These are phyloP conservation scores for Acanthamoeba pearcei DNA, from an alignment of 208 protist genomes.

Conservation along the genomic window DNA sequence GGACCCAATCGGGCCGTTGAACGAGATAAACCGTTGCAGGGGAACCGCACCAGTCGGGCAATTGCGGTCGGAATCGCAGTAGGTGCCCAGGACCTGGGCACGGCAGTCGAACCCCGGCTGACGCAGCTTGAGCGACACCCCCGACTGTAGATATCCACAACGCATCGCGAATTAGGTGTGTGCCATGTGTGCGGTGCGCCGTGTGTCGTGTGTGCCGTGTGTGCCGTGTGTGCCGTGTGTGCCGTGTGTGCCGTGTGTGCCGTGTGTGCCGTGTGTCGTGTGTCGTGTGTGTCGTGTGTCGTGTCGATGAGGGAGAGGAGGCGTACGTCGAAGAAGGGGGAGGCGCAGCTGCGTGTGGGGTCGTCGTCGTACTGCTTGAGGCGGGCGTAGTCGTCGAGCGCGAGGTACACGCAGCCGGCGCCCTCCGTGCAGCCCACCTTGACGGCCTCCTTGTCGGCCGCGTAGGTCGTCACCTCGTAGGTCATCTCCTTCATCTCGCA, in stretches of 20 bases:
- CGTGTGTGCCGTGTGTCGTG: too few relatives aligned
- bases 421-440: too few relatives aligned
- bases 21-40: background rate
- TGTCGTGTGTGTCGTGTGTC: too few relatives aligned
- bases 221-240: background rate
- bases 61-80: background rate
- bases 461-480: background rate
- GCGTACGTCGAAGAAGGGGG: background rate
- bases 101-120: background rate
- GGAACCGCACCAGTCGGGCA: background rate
- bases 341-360: constrained; percentile 2
- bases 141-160: background rate
- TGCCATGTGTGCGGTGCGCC: too few relatives aligned
- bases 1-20: background rate
- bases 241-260: too few relatives aligned
- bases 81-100: background rate
- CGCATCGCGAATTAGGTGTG: too few relatives aligned
- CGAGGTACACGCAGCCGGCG: background rate
- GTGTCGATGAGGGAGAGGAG: background rate
- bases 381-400: background rate
- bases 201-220: background rate
- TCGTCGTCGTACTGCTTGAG: background rate
- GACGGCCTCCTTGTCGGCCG: background rate
- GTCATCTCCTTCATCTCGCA: constrained; percentile 7
- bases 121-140: background rate